phyloP scores from a whole-genome alignment of 176 grass and related monocot genomes.

The Carex myosuroides region DNA sequence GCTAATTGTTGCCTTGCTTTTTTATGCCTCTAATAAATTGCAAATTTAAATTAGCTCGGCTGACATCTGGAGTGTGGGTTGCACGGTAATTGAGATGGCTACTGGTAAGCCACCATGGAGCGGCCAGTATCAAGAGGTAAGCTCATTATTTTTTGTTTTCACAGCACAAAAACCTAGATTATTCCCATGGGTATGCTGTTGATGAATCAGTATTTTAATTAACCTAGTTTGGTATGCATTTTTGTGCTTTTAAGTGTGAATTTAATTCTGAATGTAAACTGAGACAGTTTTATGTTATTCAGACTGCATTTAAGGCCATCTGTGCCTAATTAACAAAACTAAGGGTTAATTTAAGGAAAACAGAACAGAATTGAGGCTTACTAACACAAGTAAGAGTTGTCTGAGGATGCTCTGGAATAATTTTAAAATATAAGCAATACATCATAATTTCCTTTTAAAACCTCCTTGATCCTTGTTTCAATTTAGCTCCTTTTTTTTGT shows the following conservation, averaged over 20 bases:
- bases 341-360: background rate
- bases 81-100: constrained; percentile 99
- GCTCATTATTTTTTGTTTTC: background rate
- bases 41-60: constrained; percentile 56
- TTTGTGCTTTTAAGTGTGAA: background rate
- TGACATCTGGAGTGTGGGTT: constrained; percentile 99
- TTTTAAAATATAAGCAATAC: background rate
- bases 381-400: background rate
- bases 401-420: background rate
- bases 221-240: background rate
- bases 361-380: background rate
- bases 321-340: background rate
- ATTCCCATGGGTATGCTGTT: background rate
- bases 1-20: constrained; percentile 15
- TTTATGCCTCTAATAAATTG: constrained; percentile 6
- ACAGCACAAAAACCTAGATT: background rate
- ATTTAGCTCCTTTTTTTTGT: background rate
- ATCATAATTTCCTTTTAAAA: background rate
- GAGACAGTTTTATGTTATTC: background rate
- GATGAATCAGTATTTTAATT: background rate
- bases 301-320: background rate
- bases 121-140: constrained; percentile 93
- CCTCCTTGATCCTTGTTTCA: background rate
- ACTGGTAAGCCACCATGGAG: constrained; percentile 98
- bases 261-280: background rate